Evolutionary conservation across 2,329 filamentous ascomycete genomes (phyloP).

Genomic region (Fusarium fujikuroi): DNA sequence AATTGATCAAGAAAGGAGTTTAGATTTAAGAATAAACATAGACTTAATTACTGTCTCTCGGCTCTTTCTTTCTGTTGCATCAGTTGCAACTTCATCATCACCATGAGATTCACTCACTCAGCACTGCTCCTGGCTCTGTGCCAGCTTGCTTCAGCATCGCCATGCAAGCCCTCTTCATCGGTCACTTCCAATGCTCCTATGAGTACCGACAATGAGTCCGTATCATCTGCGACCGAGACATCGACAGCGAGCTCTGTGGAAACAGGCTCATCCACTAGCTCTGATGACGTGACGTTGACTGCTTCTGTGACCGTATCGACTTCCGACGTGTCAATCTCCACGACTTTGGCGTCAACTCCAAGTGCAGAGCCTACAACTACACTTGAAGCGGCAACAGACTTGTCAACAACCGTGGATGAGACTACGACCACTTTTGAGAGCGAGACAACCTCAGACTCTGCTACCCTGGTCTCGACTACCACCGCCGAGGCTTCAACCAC

Average conservation of each 20-base stretch:
- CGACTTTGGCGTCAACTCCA: background rate
- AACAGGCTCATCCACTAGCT: background rate
- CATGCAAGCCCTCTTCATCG: background rate
- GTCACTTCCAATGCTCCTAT: background rate
- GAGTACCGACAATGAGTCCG: background rate
- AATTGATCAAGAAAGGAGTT: background rate
- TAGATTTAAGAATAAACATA: background rate
- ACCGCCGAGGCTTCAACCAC: background rate
- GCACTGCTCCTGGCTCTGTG: background rate
- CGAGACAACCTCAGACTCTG: background rate
- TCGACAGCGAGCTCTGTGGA: background rate
- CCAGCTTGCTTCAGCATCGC: background rate
- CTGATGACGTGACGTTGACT: background rate
- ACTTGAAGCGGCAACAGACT: background rate
- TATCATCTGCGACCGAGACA: no score
- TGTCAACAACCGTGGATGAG: background rate
- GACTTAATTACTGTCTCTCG: background rate
- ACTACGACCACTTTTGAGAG: background rate
- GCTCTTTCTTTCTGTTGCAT: background rate
- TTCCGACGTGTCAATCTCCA: background rate
- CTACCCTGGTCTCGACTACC: background rate
- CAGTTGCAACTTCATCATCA: no score
- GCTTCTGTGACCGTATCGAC: background rate
- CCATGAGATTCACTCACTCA: background rate
- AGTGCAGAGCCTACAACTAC: background rate